A percentile compares a stretch with the other conserved stretches of the same genome.
Conservation (phyloP, 2,329 filamentous ascomycete species). For the Nigrospora sphaerica region DNA sequence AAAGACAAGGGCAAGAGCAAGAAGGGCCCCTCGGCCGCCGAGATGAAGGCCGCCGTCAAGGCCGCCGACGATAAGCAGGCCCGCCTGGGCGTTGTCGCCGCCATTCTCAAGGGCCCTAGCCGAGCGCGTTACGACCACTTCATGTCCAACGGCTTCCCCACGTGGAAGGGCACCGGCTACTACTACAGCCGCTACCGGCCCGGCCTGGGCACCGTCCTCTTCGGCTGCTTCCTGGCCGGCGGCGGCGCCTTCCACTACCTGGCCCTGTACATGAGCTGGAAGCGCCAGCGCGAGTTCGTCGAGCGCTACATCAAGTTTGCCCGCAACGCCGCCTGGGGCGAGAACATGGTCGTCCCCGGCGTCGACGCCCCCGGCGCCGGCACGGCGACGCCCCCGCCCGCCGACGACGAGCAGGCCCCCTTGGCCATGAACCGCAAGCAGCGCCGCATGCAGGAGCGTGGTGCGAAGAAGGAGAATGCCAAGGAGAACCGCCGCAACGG, state of each 20-base stretch:
- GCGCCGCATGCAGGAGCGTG: slow-evolving; percentile 82
- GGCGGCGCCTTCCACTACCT: slow-evolving; percentile 86
- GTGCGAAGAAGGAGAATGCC: slow-evolving; percentile 62
- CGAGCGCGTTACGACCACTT: slow-evolving; percentile 94
- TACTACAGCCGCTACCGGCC: slow-evolving; percentile 94
- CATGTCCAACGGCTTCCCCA: slow-evolving; percentile 83
- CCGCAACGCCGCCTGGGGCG: slow-evolving; percentile 81
- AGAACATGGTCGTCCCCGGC: slow-evolving; percentile 66
- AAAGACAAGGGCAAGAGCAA: slow-evolving; percentile 50
- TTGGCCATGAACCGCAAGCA: slow-evolving; percentile 73
- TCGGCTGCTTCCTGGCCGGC: slow-evolving; percentile 73
- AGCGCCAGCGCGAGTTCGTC: slow-evolving; percentile 84
- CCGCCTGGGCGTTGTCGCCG: slow-evolving; percentile 74
- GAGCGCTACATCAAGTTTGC: slow-evolving; percentile 88
- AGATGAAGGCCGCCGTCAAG: slow-evolving; percentile 75
- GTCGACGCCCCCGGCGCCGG: slow-evolving; percentile 41
- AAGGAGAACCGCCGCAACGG: slow-evolving; percentile 43
- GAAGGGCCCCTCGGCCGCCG: slow-evolving; percentile 65
- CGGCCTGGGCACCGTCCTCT: slow-evolving; percentile 75
- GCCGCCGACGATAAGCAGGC: slow-evolving; percentile 76
- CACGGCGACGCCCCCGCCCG: slow-evolving; percentile 32
- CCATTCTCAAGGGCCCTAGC: slow-evolving; percentile 73
- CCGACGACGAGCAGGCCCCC: slow-evolving; percentile 41
- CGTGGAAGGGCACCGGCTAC: slow-evolving; percentile 96
- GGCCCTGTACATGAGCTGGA: slow-evolving; percentile 78